Conservation (phyloP, 2,329 filamentous ascomycete species). For the Didymella arachidicola region DNA sequence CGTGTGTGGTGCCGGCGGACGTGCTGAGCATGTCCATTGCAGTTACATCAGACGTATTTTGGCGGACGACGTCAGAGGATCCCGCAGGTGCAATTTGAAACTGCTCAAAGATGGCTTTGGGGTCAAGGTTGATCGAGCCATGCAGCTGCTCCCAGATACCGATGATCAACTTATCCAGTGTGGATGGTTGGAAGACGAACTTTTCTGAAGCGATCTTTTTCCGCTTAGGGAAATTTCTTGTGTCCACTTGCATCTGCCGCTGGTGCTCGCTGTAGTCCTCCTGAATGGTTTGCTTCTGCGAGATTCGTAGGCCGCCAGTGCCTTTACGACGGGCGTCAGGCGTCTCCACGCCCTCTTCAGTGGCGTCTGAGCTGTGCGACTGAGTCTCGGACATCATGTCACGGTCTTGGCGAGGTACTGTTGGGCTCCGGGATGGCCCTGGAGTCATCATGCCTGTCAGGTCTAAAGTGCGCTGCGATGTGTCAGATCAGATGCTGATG, state of each 20-base stretch:
- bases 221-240: conserved; percentile 44
- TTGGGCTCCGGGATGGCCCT: conserved; percentile 33
- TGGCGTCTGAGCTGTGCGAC: conserved; percentile 15
- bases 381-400: conserved; percentile 18
- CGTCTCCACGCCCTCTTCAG: conserved; percentile 7
- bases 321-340: conserved; percentile 33
- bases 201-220: conserved; percentile 47
- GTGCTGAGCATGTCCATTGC: conserved; percentile 26
- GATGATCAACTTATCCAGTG: conserved; percentile 57
- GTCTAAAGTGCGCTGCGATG: conserved; percentile 40
- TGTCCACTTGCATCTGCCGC: conserved; percentile 45
- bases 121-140: conserved; percentile 53
- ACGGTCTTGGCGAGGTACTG: conserved; percentile 17
- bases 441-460: conserved; percentile 37
- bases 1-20: conserved; percentile 18
- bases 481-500: neutral
- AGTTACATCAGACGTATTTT: conserved; percentile 19
- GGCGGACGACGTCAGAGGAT: conserved; percentile 24
- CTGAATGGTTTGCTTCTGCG: conserved; percentile 35
- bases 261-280: conserved; percentile 45
- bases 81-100: conserved; percentile 35
- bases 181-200: conserved; percentile 57
- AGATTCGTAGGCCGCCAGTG: conserved; percentile 39
- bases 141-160: conserved; percentile 61
- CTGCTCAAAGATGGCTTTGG: conserved; percentile 47